Conservation (phyloP, 2,329 filamentous ascomycete species). For the Plenodomus lindquistii region DNA sequence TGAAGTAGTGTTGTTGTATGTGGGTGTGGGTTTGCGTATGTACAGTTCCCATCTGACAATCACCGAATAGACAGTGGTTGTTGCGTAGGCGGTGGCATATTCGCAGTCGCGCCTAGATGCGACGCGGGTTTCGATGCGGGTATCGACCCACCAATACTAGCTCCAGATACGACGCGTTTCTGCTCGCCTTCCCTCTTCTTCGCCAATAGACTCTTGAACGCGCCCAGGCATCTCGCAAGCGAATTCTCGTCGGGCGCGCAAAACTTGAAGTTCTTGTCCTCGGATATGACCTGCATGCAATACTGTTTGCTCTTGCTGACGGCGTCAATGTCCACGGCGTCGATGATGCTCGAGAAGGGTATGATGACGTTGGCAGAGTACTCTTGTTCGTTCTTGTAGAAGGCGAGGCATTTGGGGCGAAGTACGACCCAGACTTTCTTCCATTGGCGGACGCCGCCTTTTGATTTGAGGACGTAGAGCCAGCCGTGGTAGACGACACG, state of each 20-base stretch:
- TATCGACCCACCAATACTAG: background rate
- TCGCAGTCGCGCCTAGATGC: background rate
- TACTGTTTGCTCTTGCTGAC: conserved; percentile 80
- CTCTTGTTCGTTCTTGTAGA: conserved; percentile 92
- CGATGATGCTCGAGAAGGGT: conserved; percentile 76
- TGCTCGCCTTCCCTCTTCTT: conserved; percentile 63
- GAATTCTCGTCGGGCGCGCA: conserved; percentile 75
- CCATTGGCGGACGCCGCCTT: conserved; percentile 86
- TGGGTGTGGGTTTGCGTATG: no score
- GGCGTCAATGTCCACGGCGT: conserved; percentile 90
- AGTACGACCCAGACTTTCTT: conserved; percentile 93
- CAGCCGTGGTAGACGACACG: conserved; percentile 94
- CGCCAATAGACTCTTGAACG: conserved; percentile 82
- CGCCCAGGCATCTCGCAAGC: conserved; percentile 82
- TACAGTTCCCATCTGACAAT: no score
- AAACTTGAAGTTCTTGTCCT: conserved; percentile 69
- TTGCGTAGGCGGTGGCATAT: background rate
- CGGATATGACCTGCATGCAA: conserved; percentile 91
- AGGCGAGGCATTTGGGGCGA: conserved; percentile 77
- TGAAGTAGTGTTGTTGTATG: no score
- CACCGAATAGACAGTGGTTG: background rate
- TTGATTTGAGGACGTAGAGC: conserved; percentile 81
- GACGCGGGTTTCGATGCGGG: no score
- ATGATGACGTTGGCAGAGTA: conserved; percentile 86
- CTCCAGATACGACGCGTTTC: conserved; percentile 14